Evolutionary conservation across 192 early-diverging fungal genomes (phyloP).

Genomic region (Radiomyces spectabilis): DNA sequence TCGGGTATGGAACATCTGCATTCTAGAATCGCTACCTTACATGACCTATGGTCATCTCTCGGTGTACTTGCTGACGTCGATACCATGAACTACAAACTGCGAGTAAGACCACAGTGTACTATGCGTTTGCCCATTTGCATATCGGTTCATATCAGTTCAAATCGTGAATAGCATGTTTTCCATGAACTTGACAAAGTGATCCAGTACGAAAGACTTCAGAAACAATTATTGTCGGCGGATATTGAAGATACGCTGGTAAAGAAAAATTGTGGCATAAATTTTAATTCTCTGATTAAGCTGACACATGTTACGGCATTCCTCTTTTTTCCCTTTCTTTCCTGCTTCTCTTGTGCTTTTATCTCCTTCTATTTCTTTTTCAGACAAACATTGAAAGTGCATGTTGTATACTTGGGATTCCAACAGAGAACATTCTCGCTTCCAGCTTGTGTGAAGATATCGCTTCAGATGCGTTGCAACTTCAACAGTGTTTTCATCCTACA

Average conservation of each 20-base stretch:
- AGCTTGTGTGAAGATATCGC: neutral
- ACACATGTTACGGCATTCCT: too few species aligned
- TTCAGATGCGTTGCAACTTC: constrained; percentile 2
- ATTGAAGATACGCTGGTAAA: constrained; percentile 46
- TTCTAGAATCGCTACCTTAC: too few species aligned
- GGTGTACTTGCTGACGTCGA: too few species aligned
- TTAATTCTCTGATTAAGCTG: too few species aligned
- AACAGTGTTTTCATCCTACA: constrained; percentile 8
- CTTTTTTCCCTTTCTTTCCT: neutral
- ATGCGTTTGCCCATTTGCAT: too few species aligned
- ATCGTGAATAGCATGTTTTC: constrained; percentile 41
- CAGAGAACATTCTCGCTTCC: constrained; percentile 20
- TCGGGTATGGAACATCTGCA: too few species aligned
- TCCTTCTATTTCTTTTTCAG: constrained; percentile 7
- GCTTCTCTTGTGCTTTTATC: constrained; percentile 2
- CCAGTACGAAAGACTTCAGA: constrained; percentile 21
- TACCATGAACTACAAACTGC: too few species aligned
- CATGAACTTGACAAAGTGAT: constrained; percentile 33
- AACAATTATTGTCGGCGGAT: constrained; percentile 31
- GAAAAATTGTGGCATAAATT: neutral
- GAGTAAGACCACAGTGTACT: too few species aligned
- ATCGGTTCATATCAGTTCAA: too few species aligned
- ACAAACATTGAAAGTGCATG: constrained; percentile 19
- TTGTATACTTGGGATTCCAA: constrained; percentile 16
- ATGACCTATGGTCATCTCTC: too few species aligned